phyloP scores from a whole-genome alignment of 75 land plant species.

The Cupressus sempervirens region DNA sequence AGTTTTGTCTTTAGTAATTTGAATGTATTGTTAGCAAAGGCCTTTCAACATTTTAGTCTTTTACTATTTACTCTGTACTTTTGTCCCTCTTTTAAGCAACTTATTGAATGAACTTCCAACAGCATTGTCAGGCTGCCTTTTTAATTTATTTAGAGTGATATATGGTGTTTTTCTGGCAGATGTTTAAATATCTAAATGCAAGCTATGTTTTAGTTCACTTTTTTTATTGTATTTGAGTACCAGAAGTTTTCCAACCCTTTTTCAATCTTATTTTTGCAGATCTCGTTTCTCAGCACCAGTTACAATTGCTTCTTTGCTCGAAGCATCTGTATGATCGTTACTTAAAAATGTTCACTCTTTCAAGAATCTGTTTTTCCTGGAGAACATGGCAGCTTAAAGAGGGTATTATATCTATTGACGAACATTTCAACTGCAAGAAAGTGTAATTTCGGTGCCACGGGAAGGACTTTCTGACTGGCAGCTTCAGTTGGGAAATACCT shows the following conservation, averaged over 20 bases:
- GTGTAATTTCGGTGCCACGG: neutral
- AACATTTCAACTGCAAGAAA: neutral
- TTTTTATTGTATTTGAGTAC: neutral
- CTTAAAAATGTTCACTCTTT: neutral
- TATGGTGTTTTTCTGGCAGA: neutral
- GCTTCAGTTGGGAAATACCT: neutral
- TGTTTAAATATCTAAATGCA: neutral
- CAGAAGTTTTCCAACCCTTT: no score
- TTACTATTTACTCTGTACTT: neutral
- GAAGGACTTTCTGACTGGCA: conserved; percentile 1
- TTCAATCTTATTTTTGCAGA: neutral
- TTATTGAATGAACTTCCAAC: neutral
- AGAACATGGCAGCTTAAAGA: neutral
- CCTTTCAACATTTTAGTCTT: neutral
- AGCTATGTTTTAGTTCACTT: neutral
- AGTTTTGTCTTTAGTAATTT: neutral
- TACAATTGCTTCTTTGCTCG: neutral
- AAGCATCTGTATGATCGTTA: conserved; percentile 2
- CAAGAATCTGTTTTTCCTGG: conserved; percentile 8
- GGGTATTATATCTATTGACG: no score
- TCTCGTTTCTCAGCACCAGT: neutral
- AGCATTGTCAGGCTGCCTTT: neutral
- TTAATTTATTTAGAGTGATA: neutral
- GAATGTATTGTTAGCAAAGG: neutral
- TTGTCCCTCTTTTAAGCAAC: neutral